Evolutionary conservation across 208 protist species (phyloP), one percentile per base, ranked within the genome.

Genomic region (Spongospora subterranea): DNA sequence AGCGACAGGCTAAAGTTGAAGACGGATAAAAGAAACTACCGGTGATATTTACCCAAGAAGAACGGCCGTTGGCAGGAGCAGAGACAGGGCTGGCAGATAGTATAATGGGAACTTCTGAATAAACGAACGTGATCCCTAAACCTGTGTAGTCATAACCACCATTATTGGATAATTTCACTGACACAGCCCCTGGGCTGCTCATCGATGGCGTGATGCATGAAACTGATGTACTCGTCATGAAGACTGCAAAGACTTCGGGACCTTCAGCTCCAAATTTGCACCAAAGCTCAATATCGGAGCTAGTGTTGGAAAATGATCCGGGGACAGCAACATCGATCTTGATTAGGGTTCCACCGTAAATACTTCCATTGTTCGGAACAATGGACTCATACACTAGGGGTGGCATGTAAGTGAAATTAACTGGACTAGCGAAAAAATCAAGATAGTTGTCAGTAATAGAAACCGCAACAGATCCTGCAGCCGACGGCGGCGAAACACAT

Each of bases 351-450:
- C 71, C 71, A 82, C 71, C 71, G 6, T 17, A n/a, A n/a, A 35
- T 43, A 39, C 17, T 82, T 35, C 71, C 71, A 82, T 82, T 82
- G 35, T 35, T 82, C n/a, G 71, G 71, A n/a, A 6, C n/a, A 82
- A 82, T 43, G n/a, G 13, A 45, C 35, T 45, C 35, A n/a, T 82
- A 82, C 11, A 43, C 40, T 39, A 82, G n/a, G 35, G 71, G 17
- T 20, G 6, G 17, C 6, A 40, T n/a, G 35, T 82, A 82, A 6
- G n/a, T 82, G 35, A 82, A 82, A 43, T 82, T 35, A 35, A 43
- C n/a, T n/a, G n/a, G n/a, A 13, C 35, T 82, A 13, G 35, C 6
- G 17, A n/a, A 40, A 43, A 82, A 82, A 20, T 6, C 6, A 20
- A 82, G 17, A 45, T 35, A 35, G 71, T 82, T 82, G 71, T 82